Conservation (phyloP, 345 rosid genomes). For the Salix purpurea region DNA sequence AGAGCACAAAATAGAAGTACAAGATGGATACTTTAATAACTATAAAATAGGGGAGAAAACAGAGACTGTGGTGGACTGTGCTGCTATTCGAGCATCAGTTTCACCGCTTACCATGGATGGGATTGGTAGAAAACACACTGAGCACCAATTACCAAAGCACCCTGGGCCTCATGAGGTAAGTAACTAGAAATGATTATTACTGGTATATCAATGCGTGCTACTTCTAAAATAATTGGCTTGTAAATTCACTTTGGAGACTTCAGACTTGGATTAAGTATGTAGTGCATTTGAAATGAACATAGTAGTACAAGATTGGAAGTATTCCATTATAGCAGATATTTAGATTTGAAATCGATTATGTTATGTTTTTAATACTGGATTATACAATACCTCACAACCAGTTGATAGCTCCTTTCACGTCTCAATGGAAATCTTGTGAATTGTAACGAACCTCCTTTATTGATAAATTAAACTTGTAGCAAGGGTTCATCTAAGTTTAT, state of each 20-base stretch:
- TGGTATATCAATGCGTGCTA: neutral
- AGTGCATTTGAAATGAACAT: neutral
- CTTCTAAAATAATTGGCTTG: neutral
- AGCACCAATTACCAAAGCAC: constrained; percentile 26
- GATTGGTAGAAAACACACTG: constrained; percentile 32
- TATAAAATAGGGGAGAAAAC: constrained; percentile 22
- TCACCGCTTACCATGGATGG: constrained; percentile 24
- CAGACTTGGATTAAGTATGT: neutral
- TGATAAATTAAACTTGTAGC: too few relatives aligned
- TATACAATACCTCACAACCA: neutral
- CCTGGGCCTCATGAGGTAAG: constrained; percentile 36
- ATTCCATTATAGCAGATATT: neutral
- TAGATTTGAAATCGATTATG: neutral
- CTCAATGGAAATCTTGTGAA: neutral
- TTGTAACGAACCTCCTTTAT: neutral
- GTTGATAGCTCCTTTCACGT: neutral
- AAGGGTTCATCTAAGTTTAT: too few relatives aligned
- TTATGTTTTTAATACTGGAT: neutral
- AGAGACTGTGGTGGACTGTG: constrained; percentile 28
- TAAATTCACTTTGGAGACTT: neutral
- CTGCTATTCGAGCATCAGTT: constrained; percentile 29
- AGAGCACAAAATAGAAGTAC: constrained; percentile 32
- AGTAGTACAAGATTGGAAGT: neutral
- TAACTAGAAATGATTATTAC: constrained; percentile 13
- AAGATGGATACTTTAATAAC: constrained; percentile 17